Conservation (phyloP, 148 eudicot species). For the Rhododendron ferrugineum region DNA sequence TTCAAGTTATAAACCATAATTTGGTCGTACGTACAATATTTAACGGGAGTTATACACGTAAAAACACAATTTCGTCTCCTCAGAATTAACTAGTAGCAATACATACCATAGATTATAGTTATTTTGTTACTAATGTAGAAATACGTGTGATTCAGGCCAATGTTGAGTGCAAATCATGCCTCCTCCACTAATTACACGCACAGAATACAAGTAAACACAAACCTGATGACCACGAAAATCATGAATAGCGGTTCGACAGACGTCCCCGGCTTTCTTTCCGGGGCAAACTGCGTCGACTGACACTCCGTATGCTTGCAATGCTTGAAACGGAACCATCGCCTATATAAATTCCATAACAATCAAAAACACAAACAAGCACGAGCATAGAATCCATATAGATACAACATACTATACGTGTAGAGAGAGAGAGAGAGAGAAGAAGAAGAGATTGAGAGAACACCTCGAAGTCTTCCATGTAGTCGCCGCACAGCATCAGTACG, state of each 20-base stretch:
- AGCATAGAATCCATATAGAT: neutral
- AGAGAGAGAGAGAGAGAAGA: neutral
- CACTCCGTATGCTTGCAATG: conserved; percentile 71
- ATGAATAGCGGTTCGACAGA: conserved; percentile 87
- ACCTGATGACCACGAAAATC: conserved; percentile 65
- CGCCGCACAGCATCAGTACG: conserved; percentile 76
- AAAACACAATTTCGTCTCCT: too few relatives aligned
- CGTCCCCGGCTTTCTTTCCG: conserved; percentile 81
- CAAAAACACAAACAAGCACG: neutral
- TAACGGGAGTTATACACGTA: too few relatives aligned
- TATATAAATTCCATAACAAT: conserved; percentile 9
- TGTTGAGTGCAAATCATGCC: too few relatives aligned
- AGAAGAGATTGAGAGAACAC: conserved; percentile 10
- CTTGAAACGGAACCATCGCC: conserved; percentile 99
- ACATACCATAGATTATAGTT: too few relatives aligned
- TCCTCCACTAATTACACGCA: too few relatives aligned
- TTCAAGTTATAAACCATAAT: too few relatives aligned
- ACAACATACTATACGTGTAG: neutral
- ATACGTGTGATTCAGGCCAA: too few relatives aligned
- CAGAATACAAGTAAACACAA: neutral
- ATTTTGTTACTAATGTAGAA: too few relatives aligned
- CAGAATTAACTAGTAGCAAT: too few relatives aligned
- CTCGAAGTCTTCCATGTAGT: conserved; percentile 91
- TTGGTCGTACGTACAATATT: too few relatives aligned
- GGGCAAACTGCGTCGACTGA: conserved; percentile 93